Evolutionary conservation across 306 rosid species (phyloP).

Genomic region (Argentina anserina): DNA sequence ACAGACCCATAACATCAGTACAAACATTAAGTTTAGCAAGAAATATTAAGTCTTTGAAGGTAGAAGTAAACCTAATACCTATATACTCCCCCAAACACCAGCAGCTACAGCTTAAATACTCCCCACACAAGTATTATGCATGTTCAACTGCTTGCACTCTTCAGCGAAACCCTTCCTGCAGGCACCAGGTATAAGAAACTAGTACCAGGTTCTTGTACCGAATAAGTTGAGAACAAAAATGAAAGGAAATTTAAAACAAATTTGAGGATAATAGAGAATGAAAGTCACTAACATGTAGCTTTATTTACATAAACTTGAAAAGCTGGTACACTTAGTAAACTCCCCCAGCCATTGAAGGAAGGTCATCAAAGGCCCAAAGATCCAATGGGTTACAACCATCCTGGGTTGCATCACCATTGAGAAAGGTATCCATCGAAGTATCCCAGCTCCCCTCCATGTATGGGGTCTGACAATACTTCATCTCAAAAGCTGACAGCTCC

Average conservation of each 20-base stretch:
- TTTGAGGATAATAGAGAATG: neutral
- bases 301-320: conserved; percentile 69
- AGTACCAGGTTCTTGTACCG: neutral
- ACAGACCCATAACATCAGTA: conserved; percentile 29
- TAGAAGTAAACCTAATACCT: conserved; percentile 34
- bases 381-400: conserved; percentile 60
- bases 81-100: conserved; percentile 30
- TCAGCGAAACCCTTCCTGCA: conserved; percentile 58
- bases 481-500: conserved; percentile 72
- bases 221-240: neutral
- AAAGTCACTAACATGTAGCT: conserved; percentile 65
- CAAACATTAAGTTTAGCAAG: conserved; percentile 44
- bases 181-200: conserved; percentile 18
- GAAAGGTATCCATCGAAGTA: conserved; percentile 49
- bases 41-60: conserved; percentile 34
- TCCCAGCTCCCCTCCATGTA: conserved; percentile 70
- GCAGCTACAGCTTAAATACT: conserved; percentile 45
- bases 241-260: neutral
- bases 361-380: conserved; percentile 82
- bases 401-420: conserved; percentile 51
- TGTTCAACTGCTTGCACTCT: conserved; percentile 25
- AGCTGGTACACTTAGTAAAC: conserved; percentile 42
- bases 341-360: conserved; percentile 49
- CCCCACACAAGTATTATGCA: conserved; percentile 35
- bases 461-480: conserved; percentile 61